Percentiles rank a stretch among this genome's conserved stretches.
Conservation (phyloP, 441 rosid genomes). For the Codiaeum variegatum region DNA sequence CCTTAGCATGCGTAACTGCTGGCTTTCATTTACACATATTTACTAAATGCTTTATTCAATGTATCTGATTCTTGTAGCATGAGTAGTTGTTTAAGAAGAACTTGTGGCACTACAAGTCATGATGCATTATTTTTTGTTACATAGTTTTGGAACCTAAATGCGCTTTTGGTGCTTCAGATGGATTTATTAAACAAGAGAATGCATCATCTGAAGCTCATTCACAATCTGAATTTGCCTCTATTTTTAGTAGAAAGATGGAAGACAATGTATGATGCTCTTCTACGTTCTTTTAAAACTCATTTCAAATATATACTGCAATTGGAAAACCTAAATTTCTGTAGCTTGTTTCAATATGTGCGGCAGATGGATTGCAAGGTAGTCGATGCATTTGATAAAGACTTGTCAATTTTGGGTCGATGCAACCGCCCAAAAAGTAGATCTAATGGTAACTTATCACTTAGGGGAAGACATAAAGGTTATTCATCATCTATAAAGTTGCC, state of each 20-base stretch:
- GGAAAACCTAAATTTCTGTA: conserved; percentile 14
- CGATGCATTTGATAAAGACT: conserved; percentile 39
- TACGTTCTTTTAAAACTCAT: conserved; percentile 8
- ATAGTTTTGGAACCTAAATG: conserved; percentile 17
- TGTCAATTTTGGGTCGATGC: conserved; percentile 36
- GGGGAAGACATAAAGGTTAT: conserved; percentile 23
- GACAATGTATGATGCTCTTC: conserved; percentile 42
- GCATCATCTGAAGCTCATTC: conserved; percentile 32
- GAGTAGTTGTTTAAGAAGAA: not conserved
- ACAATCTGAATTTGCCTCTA: conserved; percentile 43
- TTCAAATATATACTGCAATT: conserved; percentile 17
- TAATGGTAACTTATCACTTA: conserved; percentile 29
- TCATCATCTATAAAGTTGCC: conserved; percentile 33
- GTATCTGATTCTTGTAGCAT: conserved; percentile 9
- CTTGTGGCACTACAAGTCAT: not conserved
- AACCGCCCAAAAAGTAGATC: conserved; percentile 26
- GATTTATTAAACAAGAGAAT: conserved; percentile 31
- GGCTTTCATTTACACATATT: not conserved
- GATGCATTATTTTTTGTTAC: not conserved
- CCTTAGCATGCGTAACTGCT: conserved; percentile 9
- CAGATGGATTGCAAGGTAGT: conserved; percentile 44
- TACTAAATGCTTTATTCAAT: not conserved
- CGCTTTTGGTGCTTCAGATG: conserved; percentile 44
- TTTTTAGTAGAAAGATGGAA: conserved; percentile 43
- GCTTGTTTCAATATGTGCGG: conserved; percentile 26